Base-by-base conservation (phyloP, 1,139 yeast species). In the Geotrichum histeridarum region DNA sequence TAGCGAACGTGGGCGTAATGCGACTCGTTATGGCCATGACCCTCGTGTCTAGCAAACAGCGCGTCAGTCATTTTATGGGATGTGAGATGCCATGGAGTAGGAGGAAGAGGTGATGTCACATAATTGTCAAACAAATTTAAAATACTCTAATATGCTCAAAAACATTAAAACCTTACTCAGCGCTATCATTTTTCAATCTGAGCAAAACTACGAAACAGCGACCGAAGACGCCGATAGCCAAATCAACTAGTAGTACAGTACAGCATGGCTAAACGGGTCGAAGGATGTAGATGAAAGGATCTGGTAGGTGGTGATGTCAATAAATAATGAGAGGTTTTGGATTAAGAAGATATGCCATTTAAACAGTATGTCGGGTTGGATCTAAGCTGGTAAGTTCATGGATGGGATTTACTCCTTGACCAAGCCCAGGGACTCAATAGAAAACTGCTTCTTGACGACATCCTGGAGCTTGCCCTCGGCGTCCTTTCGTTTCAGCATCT, bases 1-100 rank as follows among this genome's bases (percentile, higher is more conserved):
- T 75, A 80, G 56, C 74, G 73, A 56, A 79, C 61, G 60, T 80
- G 64, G 50, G 64, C 66, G 48, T 57, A 56, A 48, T 65, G 67
- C 44, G 70, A 68, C 47, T 70, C 77, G 60, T 63, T 65, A 49
- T 65, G 68, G 45, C 70, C 69, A 48, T 70, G 78, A 59, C 67
- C 68, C 57, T 62, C 60, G 59, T 65, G 60, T 63, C 75, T 59
- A 31, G 54, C 18, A 35, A 38, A 33, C 38, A 56, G 30, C 33
- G 44, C 54, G 22, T 18, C 47, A 39, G 17, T 46, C 43, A 51
- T 39, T 4, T n/a, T 27, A 17, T 7, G 35, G 17, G 3, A 22
- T 22, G 5, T 22, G 27, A 22, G 27, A 22, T 22, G 27, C 27
- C 27, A 22, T 22, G 27, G 27, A 22, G 27, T 22, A 22, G 27